A percentile compares a stretch with the other conserved stretches of the same genome.
phyloP scores from a whole-genome alignment of 345 rosid species.

The Dipteronia sinensis region DNA sequence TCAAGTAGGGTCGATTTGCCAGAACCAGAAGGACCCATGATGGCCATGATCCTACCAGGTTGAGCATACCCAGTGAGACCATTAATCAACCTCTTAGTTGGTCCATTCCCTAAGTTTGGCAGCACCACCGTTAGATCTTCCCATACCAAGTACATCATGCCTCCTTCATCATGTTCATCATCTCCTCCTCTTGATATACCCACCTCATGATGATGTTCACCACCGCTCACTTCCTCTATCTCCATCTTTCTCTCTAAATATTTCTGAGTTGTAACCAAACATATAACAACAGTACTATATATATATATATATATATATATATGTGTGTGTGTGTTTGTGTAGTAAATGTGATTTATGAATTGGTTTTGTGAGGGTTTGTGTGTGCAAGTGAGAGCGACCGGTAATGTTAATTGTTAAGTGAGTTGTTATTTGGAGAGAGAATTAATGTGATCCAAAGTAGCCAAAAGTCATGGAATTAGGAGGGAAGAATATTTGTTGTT shows the following conservation, averaged over 20 bases:
- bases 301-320: no score
- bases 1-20: slow-evolving; percentile 93
- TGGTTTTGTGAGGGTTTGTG: background rate
- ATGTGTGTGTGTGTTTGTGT: background rate
- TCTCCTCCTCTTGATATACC: background rate
- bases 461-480: background rate
- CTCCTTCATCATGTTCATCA: background rate
- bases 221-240: slow-evolving; percentile 11
- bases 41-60: slow-evolving; percentile 77
- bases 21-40: slow-evolving; percentile 96
- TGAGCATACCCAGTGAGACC: slow-evolving; percentile 75
- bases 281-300: background rate
- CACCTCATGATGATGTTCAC: background rate
- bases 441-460: no score
- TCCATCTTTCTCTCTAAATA: background rate
- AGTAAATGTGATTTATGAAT: background rate
- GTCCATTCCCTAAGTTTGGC: slow-evolving; percentile 61
- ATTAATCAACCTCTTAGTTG: slow-evolving; percentile 61
- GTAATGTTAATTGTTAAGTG: background rate
- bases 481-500: background rate
- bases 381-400: background rate
- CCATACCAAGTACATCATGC: slow-evolving; percentile 55
- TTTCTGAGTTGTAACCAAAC: background rate
- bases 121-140: slow-evolving; percentile 70
- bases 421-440: background rate